phyloP scores from a whole-genome alignment of 1,139 yeast genomes.

The Lodderomyces metapsilosis region DNA sequence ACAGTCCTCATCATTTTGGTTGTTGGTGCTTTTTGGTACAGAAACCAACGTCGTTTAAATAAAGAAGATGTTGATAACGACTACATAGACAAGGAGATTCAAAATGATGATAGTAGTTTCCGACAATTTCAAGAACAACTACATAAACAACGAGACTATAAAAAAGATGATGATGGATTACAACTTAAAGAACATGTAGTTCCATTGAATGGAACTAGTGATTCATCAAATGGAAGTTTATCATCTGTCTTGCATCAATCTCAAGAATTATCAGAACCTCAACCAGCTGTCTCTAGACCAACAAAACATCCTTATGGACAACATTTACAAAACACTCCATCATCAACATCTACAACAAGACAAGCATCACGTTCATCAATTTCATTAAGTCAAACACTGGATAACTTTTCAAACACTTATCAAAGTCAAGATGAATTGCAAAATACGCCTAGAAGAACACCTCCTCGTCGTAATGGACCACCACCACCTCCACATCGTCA shows the following conservation, averaged over 20 bases:
- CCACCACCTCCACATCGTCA: conserved; percentile 7
- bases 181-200: conserved; percentile 7
- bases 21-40: conserved; percentile 23
- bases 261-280: background rate
- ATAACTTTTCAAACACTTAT: background rate
- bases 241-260: conserved; percentile 5
- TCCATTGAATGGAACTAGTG: background rate
- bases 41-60: conserved; percentile 33
- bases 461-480: background rate
- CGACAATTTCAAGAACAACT: conserved; percentile 38
- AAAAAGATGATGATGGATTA: conserved; percentile 4
- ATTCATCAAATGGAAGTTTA: conserved; percentile 7
- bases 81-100: conserved; percentile 37
- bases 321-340: background rate
- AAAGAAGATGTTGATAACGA: conserved; percentile 31
- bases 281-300: background rate
- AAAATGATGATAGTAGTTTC: conserved; percentile 37
- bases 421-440: conserved; percentile 6
- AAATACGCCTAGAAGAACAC: conserved; percentile 5
- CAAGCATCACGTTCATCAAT: conserved; percentile 1
- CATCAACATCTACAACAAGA: conserved; percentile 3
- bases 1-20: conserved; percentile 31
- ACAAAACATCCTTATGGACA: conserved; percentile 3
- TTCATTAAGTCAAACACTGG: background rate
- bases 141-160: background rate